Evolutionary conservation across 768 basidiomycete genomes (phyloP), one percentile per base, ranked within the genome.

Genomic region (Sarcodon aspratus): DNA sequence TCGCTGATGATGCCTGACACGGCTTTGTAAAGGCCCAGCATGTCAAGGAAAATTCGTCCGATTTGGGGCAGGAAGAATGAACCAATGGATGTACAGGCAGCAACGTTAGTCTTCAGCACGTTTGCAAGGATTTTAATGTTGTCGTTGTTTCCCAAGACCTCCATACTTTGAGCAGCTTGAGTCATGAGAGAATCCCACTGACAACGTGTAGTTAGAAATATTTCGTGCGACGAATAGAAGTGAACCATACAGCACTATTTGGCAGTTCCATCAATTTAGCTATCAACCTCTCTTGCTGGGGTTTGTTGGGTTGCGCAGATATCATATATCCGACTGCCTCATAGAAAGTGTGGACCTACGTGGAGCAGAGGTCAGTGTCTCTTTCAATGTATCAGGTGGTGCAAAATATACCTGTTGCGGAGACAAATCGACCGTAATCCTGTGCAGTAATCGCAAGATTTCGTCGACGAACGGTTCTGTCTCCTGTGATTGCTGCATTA

Each of bases 251-350:
- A 43, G 95, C 95, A 54, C 85, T 93, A 61, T 99, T 99, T 0
- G 96, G 95, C 55, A 96, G 69, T 52, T 95, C 92, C 96, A 99
- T 99, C 48, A 99, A 65, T 62, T 93, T 96, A 12, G 82, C 74
- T 46, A 99, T 96, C 48, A 99, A 72, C 56, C 90, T 86, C 66
- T 98, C 96, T 63, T 98, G 96, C 57, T 86, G 88, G 9, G 90
- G 85, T 64, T 96, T 96, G 67, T 99, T 97, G 47, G 95, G 94
- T 60, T 98, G 96, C 1, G 95, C 93, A 17, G 93, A 92, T 58
- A 99, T 96, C 96, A 98, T 98, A 72, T 97, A 92, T 4, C 96
- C 96, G 44, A 98, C 88, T 6, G 96, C 96, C 67, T 98, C 95
- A 58, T 98, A 98, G 72, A 97, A 98, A 0, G 95, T 97, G 63